Base-by-base conservation (phyloP, 1,284 basidiomycete genomes). In the Cryptococcus sp. region DNA sequence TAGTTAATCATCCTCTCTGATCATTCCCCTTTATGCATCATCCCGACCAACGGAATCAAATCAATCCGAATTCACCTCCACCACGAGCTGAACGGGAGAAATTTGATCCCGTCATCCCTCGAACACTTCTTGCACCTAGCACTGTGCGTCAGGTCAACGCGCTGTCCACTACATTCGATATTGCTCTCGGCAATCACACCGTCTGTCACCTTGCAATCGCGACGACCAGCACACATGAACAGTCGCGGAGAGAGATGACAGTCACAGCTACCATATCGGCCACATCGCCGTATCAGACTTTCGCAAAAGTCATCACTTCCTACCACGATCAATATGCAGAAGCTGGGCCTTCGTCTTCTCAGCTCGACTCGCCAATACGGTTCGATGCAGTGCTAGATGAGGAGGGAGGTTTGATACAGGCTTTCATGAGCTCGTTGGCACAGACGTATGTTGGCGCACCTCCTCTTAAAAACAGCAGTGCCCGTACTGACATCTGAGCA, bases 261-360 rank as follows among this genome's bases (percentile, higher is more conserved):
- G 27, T 30, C 27, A 30, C 27, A 30, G 27, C 27, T 10, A 5
- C 27, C 27, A 30, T 30, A 5, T 30, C 27, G 27, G 27, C 27
- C 27, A 30, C 27, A 10, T 30, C 70, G 1, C 66, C 71, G 1
- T 75, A 71, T 54, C 52, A 65, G 45, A 53, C 67, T 3, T 77
- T 76, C 54, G 74, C 74, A 7, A 66, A 69, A 41, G 64, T 71
- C 16, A 47, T 76, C 38, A 65, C 69, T 4, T 61, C 68, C 17
- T 77, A 74, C 54, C 75, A 77, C 47, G 60, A 64, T 23, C 67
- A 74, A 50, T 71, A 74, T 64, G 59, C 71, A 8, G 63, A 71
- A 41, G 65, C 73, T 2, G 75, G 75, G 1, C 73, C 74, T 19
- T 77, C 75, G 5, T 63, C 65, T 4, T 51, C 59, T 5, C 71